These are phyloP conservation scores for Syzygium aqueum DNA, from an alignment of 345 rosid species.

Conservation along the genomic window DNA sequence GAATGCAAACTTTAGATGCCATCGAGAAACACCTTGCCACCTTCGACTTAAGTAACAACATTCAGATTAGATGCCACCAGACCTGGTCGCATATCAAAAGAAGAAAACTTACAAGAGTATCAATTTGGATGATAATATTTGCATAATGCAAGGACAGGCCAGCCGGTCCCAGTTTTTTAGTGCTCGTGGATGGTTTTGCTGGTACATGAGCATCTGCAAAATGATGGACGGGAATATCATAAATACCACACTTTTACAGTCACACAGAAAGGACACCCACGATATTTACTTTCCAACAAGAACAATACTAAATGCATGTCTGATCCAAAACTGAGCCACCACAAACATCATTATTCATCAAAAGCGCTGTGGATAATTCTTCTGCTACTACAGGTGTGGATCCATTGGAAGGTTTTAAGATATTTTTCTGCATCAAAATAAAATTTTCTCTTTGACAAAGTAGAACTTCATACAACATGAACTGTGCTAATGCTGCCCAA, in stretches of 20 bases:
- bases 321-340: not conserved
- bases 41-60: not conserved
- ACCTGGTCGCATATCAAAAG: not conserved
- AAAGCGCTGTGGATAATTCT: not conserved
- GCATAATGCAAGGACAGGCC: slow-evolving; percentile 99
- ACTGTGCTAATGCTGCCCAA: not conserved
- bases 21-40: not conserved
- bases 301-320: not conserved
- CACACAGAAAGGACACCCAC: not conserved
- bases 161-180: slow-evolving; percentile 72
- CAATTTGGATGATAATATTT: slow-evolving; percentile 85
- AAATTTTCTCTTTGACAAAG: not conserved
- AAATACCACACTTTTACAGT: not conserved
- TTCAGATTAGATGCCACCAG: not conserved
- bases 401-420: not conserved
- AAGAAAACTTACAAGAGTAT: slow-evolving; percentile 71
- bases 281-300: not conserved
- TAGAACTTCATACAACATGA: not conserved
- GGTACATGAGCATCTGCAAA: slow-evolving; percentile 20
- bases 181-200: slow-evolving; percentile 28
- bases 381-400: not conserved
- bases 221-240: not conserved
- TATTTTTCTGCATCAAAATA: not conserved
- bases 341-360: not conserved
- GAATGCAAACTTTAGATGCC: not conserved